Percentiles rank a stretch among this genome's conserved stretches.
These are phyloP conservation scores for Fusarium metavorans DNA, from an alignment of 2,329 filamentous ascomycete genomes.

Conservation along the genomic window DNA sequence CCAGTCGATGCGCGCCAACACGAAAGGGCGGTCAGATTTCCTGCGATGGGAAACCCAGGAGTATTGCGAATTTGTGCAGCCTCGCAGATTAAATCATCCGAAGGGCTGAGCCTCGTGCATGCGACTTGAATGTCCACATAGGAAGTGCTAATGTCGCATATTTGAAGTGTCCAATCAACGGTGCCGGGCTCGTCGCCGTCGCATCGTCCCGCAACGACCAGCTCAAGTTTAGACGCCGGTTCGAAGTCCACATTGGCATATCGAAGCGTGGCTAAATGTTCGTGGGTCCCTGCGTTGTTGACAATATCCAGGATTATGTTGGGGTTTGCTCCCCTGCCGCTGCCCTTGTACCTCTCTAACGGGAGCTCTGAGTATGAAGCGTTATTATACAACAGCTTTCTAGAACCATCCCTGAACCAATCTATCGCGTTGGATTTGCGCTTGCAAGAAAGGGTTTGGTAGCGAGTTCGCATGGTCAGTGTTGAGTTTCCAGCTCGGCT, in stretches of 20 bases:
- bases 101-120: neutral
- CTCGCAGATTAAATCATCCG: neutral
- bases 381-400: neutral
- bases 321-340: neutral
- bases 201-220: neutral
- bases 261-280: neutral
- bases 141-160: neutral
- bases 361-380: neutral
- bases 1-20: fast-evolving
- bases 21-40: conserved; percentile 8
- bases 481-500: conserved; percentile 4
- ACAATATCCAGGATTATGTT: neutral
- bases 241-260: neutral
- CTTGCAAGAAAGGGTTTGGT: conserved; percentile 1
- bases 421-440: neutral
- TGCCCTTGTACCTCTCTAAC: no score
- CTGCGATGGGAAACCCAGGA: neutral
- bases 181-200: neutral
- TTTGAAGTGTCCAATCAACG: neutral
- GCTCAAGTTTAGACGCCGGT: neutral
- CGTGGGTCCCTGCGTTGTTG: neutral
- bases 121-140: conserved; percentile 2
- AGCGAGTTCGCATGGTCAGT: neutral
- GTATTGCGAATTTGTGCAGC: neutral
- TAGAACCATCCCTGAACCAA: neutral